Evolutionary conservation across 495 filamentous ascomycete genomes (phyloP).

Genomic region (Neurospora sp.): DNA sequence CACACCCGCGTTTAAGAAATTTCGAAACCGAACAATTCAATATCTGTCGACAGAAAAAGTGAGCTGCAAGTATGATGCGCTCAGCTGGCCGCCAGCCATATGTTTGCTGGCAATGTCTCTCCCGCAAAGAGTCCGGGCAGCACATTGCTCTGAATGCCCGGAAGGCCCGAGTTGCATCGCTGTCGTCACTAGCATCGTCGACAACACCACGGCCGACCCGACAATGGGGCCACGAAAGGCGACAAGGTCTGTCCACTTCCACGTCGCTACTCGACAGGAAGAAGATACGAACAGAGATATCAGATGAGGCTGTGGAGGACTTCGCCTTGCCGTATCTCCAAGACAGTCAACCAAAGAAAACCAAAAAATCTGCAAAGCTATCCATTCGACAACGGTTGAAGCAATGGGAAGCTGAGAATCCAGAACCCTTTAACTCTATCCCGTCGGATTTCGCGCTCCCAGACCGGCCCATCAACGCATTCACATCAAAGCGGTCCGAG

Average conservation of each 20-base stretch:
- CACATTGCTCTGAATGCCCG: background rate
- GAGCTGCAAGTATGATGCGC: constrained; percentile 15
- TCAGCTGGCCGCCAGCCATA: constrained; percentile 14
- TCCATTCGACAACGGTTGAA: constrained; percentile 41
- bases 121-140: background rate
- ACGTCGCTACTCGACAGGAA: background rate
- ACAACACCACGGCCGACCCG: background rate
- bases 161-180: background rate
- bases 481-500: background rate
- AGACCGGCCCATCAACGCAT: background rate
- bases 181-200: background rate
- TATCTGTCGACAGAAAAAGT: background rate
- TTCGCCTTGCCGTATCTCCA: background rate
- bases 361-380: background rate
- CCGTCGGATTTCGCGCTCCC: background rate
- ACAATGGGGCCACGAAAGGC: background rate
- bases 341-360: background rate
- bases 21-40: background rate
- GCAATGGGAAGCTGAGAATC: constrained; percentile 44
- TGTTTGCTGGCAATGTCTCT: constrained; percentile 23
- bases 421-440: constrained; percentile 5
- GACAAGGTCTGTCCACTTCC: background rate
- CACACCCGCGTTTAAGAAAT: background rate
- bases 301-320: background rate
- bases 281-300: background rate